Percentiles rank a stretch among this genome's conserved stretches.
Evolutionary conservation across 2,329 filamentous ascomycete species (phyloP).

Genomic region (Cercospora sp.): DNA sequence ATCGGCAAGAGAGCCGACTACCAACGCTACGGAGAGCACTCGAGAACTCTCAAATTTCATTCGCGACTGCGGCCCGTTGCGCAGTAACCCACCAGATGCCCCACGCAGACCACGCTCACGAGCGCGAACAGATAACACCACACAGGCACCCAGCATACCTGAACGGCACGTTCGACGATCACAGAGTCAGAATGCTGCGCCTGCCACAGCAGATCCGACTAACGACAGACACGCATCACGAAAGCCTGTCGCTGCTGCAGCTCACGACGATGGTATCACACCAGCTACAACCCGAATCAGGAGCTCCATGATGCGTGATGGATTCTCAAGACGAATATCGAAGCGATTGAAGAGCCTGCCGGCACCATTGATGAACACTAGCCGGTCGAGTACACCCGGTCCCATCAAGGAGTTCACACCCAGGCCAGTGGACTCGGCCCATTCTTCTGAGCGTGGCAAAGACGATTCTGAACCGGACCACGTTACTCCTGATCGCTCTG

Average conservation of each 20-base stretch:
- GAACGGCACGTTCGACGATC: conserved; percentile 20
- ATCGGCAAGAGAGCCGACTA: conserved; percentile 7
- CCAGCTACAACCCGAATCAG: conserved; percentile 14
- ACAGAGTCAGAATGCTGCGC: conserved; percentile 14
- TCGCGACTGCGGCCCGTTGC: conserved; percentile 27
- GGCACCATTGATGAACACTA: conserved; percentile 5
- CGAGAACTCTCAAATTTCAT: conserved; percentile 32
- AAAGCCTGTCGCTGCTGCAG: neutral
- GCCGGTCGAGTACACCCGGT: conserved; percentile 1
- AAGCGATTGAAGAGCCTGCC: conserved; percentile 32
- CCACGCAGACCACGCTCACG: conserved; percentile 13
- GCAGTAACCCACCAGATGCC: conserved; percentile 32
- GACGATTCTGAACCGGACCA: conserved; percentile 10
- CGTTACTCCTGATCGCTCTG: conserved; percentile 1
- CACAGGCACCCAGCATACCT: conserved; percentile 2
- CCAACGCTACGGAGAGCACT: conserved; percentile 17
- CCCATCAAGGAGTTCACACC: conserved; percentile 9
- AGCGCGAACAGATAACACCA: conserved; percentile 22
- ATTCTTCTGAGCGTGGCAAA: conserved; percentile 22
- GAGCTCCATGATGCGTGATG: conserved; percentile 16
- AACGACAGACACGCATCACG: neutral
- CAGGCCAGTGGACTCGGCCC: conserved; percentile 25
- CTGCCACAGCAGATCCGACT: neutral
- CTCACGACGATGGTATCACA: neutral
- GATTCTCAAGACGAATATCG: conserved; percentile 35